These are phyloP conservation scores for Schwanniomyces sp. DNA, from an alignment of 805 yeast genomes.

Conservation along the genomic window DNA sequence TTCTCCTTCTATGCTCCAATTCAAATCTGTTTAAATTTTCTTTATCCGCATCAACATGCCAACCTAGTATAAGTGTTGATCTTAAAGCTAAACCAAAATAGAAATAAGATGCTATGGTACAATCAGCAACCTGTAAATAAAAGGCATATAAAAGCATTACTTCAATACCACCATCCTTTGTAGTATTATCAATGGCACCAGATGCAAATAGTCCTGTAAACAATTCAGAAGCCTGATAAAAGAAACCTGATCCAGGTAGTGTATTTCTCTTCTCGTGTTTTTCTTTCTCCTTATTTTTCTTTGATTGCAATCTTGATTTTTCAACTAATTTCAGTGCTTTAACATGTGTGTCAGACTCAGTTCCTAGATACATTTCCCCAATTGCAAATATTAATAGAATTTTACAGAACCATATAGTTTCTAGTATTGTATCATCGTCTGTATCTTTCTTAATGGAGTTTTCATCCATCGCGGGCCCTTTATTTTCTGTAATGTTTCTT, in stretches of 20 bases:
- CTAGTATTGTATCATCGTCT: slow-evolving; percentile 59
- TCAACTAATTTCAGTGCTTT: slow-evolving; percentile 27
- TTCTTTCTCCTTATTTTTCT: slow-evolving; percentile 12
- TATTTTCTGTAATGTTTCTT: slow-evolving; percentile 26
- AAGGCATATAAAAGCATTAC: slow-evolving; percentile 74
- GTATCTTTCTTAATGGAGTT: slow-evolving; percentile 42
- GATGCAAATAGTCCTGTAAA: slow-evolving; percentile 76
- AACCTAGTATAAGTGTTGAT: slow-evolving; percentile 69
- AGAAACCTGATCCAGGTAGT: slow-evolving; percentile 77
- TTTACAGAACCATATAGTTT: slow-evolving; percentile 81
- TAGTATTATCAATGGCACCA: slow-evolving; percentile 76
- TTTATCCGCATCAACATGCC: slow-evolving; percentile 81
- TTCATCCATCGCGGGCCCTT: slow-evolving; percentile 32
- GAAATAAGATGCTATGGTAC: slow-evolving; percentile 78
- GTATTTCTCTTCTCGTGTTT: slow-evolving; percentile 34
- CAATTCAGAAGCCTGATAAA: slow-evolving; percentile 75
- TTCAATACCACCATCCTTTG: slow-evolving; percentile 79
- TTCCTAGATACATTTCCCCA: slow-evolving; percentile 82
- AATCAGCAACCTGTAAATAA: slow-evolving; percentile 79
- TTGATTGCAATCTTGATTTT: slow-evolving; percentile 8
- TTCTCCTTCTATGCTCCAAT: slow-evolving; percentile 50
- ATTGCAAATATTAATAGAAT: slow-evolving; percentile 69
- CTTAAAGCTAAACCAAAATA: slow-evolving; percentile 76
- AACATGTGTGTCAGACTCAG: slow-evolving; percentile 64
- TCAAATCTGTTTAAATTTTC: slow-evolving; percentile 54